Evolutionary conservation across 192 early-diverging fungal genomes (phyloP).

Genomic region (Rhizophagus sp.): DNA sequence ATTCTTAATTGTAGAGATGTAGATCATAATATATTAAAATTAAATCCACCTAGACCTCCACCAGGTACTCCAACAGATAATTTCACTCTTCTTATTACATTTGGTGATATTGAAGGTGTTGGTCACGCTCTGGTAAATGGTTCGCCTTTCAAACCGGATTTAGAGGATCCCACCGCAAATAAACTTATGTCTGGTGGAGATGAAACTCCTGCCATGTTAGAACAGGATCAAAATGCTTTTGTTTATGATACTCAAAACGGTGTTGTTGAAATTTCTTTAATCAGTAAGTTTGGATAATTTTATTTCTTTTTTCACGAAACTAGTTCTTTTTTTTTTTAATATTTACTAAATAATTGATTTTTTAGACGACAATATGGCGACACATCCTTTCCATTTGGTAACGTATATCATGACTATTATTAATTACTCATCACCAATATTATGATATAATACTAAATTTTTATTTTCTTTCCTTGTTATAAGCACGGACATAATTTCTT

Average conservation of each 20-base stretch:
- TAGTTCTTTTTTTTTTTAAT: background rate
- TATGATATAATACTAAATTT: background rate
- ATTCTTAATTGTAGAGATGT: constrained; percentile 33
- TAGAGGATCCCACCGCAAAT: constrained; percentile 69
- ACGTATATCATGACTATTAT: background rate
- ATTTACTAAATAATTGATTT: background rate
- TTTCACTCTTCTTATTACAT: constrained; percentile 11
- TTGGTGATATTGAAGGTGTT: constrained; percentile 4
- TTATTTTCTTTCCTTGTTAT: background rate
- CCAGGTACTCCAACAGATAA: background rate
- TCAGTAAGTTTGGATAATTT: constrained; percentile 28
- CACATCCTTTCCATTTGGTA: constrained; percentile 34
- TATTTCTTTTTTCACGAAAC: too few relatives aligned
- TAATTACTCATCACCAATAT: background rate
- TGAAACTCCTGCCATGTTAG: constrained; percentile 25
- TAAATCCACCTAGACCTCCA: constrained; percentile 8
- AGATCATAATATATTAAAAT: constrained; percentile 36
- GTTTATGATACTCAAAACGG: constrained; percentile 15
- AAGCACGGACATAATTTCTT: constrained; percentile 49
- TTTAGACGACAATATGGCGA: background rate
- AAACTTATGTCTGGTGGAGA: constrained; percentile 50
- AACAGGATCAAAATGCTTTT: constrained; percentile 68
- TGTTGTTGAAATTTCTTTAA: constrained; percentile 33
- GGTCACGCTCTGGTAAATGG: background rate
- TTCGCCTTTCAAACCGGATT: constrained; percentile 56